phyloP scores from a whole-genome alignment of 2,329 filamentous ascomycete species.

The Talaromyces piceae region DNA sequence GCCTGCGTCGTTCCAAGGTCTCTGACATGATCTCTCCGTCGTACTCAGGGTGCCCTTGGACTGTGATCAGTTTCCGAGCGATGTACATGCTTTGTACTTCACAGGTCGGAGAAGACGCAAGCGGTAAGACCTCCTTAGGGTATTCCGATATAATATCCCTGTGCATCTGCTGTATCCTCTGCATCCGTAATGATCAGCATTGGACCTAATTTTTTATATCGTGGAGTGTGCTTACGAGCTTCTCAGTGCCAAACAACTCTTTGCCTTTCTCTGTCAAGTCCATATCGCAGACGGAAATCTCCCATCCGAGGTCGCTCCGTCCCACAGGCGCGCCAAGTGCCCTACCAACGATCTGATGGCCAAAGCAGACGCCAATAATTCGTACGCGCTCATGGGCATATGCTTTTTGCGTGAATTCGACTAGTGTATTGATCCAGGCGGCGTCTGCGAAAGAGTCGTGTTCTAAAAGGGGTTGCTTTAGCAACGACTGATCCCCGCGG shows the following conservation, averaged over 20 bases:
- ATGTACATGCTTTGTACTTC: constrained; percentile 73
- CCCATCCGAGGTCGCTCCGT: constrained; percentile 65
- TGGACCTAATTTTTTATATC: neutral
- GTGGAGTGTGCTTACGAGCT: constrained; percentile 40
- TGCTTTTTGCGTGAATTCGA: constrained; percentile 58
- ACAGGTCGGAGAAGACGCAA: constrained; percentile 62
- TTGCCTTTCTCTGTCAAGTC: constrained; percentile 62
- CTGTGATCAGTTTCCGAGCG: constrained; percentile 58
- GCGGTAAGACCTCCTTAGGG: constrained; percentile 53
- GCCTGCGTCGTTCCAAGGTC: constrained; percentile 2
- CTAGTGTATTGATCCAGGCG: constrained; percentile 68
- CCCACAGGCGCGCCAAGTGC: constrained; percentile 63
- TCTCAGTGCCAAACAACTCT: constrained; percentile 61
- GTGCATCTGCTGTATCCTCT: constrained; percentile 73
- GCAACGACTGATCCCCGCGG: neutral
- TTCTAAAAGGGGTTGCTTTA: constrained; percentile 37
- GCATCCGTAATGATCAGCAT: neutral
- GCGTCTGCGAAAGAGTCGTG: constrained; percentile 66
- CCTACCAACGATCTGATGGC: constrained; percentile 75
- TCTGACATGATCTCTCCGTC: constrained; percentile 28
- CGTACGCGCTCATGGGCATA: constrained; percentile 57
- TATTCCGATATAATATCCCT: constrained; percentile 63
- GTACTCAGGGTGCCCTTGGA: constrained; percentile 87
- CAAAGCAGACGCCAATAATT: constrained; percentile 78
- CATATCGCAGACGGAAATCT: constrained; percentile 66